Evolutionary conservation across 306 rosid species (phyloP).

Genomic region (Fagus crenata): DNA sequence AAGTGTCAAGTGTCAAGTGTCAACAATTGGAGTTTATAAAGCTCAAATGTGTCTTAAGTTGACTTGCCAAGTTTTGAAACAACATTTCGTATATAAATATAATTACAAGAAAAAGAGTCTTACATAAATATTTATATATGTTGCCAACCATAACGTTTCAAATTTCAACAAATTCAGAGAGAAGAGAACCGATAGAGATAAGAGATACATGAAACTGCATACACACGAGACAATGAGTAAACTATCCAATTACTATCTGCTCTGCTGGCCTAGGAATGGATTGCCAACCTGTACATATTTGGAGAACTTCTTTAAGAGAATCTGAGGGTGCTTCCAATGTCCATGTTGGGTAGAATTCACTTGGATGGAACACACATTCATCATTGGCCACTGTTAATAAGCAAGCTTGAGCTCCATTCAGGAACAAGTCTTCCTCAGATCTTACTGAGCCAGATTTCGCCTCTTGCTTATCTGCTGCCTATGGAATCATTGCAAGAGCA

Average conservation of each 20-base stretch:
- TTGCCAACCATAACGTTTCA: neutral
- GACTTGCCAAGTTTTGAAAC: neutral
- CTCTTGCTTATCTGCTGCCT: conserved; percentile 58
- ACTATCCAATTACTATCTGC: conserved; percentile 18
- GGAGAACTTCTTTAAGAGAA: conserved; percentile 54
- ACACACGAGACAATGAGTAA: conserved; percentile 4
- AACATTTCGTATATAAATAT: neutral
- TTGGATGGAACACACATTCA: conserved; percentile 60
- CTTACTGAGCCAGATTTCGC: conserved; percentile 40
- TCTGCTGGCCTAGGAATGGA: conserved; percentile 51
- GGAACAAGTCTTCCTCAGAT: conserved; percentile 63
- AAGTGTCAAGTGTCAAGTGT: too few relatives aligned
- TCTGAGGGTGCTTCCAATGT: conserved; percentile 58
- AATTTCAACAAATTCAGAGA: neutral
- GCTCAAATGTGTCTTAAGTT: too few relatives aligned
- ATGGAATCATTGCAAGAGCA: conserved; percentile 15
- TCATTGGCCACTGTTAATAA: conserved; percentile 24
- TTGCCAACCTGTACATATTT: conserved; percentile 66
- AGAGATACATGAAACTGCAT: neutral
- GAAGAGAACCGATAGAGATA: neutral
- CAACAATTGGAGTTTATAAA: too few relatives aligned
- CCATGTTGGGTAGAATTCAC: conserved; percentile 58
- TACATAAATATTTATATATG: neutral
- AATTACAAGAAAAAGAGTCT: neutral
- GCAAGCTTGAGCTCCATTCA: conserved; percentile 62